Evolutionary conservation across 2,329 filamentous ascomycete species (phyloP).

Genomic region (Fusarium subglutinans): DNA sequence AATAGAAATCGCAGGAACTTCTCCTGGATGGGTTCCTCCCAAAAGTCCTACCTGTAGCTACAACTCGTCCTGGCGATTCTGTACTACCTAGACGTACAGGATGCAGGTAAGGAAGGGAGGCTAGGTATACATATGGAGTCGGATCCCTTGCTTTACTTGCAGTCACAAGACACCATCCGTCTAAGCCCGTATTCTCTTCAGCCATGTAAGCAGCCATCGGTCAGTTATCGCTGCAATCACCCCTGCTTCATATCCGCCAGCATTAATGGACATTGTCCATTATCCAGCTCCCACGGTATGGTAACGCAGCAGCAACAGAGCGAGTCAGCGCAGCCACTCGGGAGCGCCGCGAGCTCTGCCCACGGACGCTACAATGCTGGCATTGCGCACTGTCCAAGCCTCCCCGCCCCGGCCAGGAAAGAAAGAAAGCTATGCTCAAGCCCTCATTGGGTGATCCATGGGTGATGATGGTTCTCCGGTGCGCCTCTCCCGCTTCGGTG

Average conservation of each 20-base stretch:
- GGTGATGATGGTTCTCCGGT: neutral
- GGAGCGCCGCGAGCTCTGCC: conserved; percentile 21
- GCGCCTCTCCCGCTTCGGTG: conserved; percentile 12
- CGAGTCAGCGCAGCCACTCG: conserved; percentile 22
- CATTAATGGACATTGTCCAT: neutral
- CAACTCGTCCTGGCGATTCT: neutral
- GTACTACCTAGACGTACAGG: neutral
- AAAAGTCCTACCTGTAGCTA: neutral
- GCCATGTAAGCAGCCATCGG: conserved; percentile 17
- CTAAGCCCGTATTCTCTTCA: conserved; percentile 4
- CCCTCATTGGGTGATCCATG: conserved; percentile 1
- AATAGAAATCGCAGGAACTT: neutral
- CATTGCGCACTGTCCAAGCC: conserved; percentile 6
- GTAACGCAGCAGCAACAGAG: conserved; percentile 14
- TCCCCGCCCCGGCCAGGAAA: neutral
- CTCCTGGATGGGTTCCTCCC: neutral
- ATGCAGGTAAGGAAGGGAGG: conserved; percentile 14
- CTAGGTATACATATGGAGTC: conserved; percentile 5
- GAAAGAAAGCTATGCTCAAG: neutral
- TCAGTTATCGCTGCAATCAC: neutral
- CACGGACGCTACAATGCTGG: neutral
- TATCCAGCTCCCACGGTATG: neutral
- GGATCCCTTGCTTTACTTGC: conserved; percentile 7
- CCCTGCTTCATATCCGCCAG: neutral
- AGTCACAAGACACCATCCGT: neutral